A percentile compares a stretch with the other conserved stretches of the same genome.
These are phyloP conservation scores for Sarcodon sp. DNA, from an alignment of 768 basidiomycete genomes.

Conservation along the genomic window DNA sequence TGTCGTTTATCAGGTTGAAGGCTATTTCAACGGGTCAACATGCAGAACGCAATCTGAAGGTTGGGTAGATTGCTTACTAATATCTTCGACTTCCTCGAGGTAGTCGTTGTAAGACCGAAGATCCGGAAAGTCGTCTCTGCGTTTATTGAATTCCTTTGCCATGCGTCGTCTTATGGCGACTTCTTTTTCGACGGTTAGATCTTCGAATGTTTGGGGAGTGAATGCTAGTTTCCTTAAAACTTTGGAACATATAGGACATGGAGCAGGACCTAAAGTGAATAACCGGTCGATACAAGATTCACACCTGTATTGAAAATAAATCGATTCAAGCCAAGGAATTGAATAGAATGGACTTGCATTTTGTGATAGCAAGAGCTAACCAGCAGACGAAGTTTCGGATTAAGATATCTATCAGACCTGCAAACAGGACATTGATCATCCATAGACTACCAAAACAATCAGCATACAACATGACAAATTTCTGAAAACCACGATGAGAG, in stretches of 20 bases:
- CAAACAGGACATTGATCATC: conserved; percentile 96
- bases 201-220: conserved; percentile 89
- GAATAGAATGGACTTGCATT: conserved; percentile 43
- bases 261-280: conserved; percentile 91
- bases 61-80: conserved; percentile 36
- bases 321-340: not conserved
- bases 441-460: conserved; percentile 40
- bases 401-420: conserved; percentile 91
- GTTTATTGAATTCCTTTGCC: conserved; percentile 95
- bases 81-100: conserved; percentile 90
- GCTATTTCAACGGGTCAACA: conserved; percentile 29
- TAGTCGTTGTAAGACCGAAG: conserved; percentile 86
- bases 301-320: conserved; percentile 45
- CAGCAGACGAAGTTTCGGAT: conserved; percentile 85
- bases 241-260: conserved; percentile 88
- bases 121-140: conserved; percentile 76
- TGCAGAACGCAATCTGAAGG: conserved; percentile 4
- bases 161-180: conserved; percentile 80
- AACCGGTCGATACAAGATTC: conserved; percentile 96
- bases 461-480: conserved; percentile 2
- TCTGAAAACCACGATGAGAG: not conserved
- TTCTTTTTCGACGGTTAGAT: conserved; percentile 88
- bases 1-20: conserved; percentile 90
- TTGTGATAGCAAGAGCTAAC: conserved; percentile 98
- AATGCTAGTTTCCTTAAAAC: conserved; percentile 89